Base-by-base conservation (phyloP, 768 basidiomycete genomes). In the Termitomyces sp. region DNA sequence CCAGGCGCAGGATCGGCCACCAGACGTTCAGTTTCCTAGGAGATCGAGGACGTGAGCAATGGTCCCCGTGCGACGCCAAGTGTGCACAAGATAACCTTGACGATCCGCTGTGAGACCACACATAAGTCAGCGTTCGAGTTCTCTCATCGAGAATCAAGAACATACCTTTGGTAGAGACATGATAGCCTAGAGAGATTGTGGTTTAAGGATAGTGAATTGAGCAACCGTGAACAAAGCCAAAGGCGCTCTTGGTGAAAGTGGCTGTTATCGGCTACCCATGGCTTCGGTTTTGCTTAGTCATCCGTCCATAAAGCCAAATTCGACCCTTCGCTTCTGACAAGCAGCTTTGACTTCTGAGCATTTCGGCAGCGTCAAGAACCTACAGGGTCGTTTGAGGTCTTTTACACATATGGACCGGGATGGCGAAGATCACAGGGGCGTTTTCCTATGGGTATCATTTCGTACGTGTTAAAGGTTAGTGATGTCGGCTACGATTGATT, bases 1-100 rank as follows among this genome's bases (percentile, higher is more conserved):
- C 97, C 97, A 23, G 97, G 97, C 2, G 95, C 95, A 20, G 96
- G 95, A 77, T 99, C 97, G 46, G 93, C 88, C 48, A 96, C 88
- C 16, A 99, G 88, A 35, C 97, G 85, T 73, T 98, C 95, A 36
- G 97, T 99, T 82, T 98, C 97, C 96, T 98, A 33, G 18, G 35
- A 50, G 36, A 55, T 56, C 33, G 28, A 50, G 49, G 20, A 67
- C 51, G 49, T 60, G 48, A 58, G 59, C 38, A 57, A 57, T 54
- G 35, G 41, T 53, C 38, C 55, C 30, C 28, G 51, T 20, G 38
- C 53, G 18, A 36, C 48, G 43, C 50, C 30, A 18, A 49, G 36
- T 30, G 57, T 44, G 55, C 38, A 26, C 43, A 43, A 50, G n/a
- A 20, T 33, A 23, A 79, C 79, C 75, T 82, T 82, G 77, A 82